Conservation (phyloP, 106 monocot genomes). For the Dendrobium catenatum region DNA sequence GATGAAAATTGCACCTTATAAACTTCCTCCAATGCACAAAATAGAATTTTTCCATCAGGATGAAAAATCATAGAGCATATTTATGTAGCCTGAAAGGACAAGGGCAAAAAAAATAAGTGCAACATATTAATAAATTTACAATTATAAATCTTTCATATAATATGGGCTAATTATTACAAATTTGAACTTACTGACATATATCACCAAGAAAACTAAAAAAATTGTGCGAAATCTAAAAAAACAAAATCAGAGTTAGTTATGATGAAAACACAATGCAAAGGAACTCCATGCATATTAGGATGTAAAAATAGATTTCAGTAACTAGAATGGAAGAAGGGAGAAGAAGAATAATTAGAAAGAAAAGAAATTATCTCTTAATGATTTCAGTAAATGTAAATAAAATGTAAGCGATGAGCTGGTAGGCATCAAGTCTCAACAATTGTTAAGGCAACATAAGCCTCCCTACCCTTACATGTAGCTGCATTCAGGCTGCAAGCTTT, state of each 20-base stretch:
- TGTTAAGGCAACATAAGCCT: too few relatives aligned
- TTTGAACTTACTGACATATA: not conserved
- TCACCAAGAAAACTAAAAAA: too few relatives aligned
- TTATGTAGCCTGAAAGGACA: slow-evolving; percentile 39
- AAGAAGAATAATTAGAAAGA: too few relatives aligned
- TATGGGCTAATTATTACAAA: not conserved
- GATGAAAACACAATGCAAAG: not conserved
- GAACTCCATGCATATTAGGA: not conserved
- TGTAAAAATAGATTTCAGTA: too few relatives aligned
- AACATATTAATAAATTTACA: not conserved
- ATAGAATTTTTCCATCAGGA: slow-evolving; percentile 85
- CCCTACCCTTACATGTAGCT: too few relatives aligned
- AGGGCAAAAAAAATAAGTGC: not conserved
- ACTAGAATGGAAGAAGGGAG: too few relatives aligned
- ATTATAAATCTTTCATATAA: not conserved
- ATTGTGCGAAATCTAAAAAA: not conserved
- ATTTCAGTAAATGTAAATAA: too few relatives aligned
- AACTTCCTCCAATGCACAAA: slow-evolving; percentile 71
- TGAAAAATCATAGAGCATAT: slow-evolving; percentile 81
- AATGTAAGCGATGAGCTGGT: too few relatives aligned
- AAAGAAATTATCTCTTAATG: too few relatives aligned
- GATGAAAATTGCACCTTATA: slow-evolving; percentile 46
- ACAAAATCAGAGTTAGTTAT: not conserved
- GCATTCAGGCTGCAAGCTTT: too few relatives aligned
- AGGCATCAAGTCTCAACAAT: too few relatives aligned